Base-by-base conservation (phyloP, 2,329 filamentous ascomycete species). In the Penicillium janthinellum region DNA sequence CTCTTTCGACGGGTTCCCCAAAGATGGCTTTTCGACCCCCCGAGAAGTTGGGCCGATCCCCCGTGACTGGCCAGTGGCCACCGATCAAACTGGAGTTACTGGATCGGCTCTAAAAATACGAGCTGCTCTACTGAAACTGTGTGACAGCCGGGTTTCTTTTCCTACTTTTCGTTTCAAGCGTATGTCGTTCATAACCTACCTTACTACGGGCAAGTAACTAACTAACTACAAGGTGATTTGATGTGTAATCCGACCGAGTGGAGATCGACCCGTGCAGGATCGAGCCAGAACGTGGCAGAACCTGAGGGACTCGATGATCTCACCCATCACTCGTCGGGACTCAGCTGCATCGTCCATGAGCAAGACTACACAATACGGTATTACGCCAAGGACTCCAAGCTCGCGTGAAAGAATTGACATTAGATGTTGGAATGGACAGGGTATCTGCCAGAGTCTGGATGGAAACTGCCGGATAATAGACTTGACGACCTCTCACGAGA, bases 291-390 rank as follows among this genome's bases (percentile, higher is more conserved):
- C 52, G 39, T 48, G 38, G 39, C 22, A 22, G 25, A n/a, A 22
- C 22, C 22, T 22, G 2, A 55, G 44, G 22, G 14, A 61, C 42
- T 65, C 55, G 53, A 65, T 64, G 61, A 65, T 62, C 59, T 65
- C 64, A 65, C 55, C 55, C 20, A 64, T 57, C 47, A 48, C 34
- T 50, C 48, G 31, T 31, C 31, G 8, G 28, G 28, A 31, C 28
- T 31, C 28, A 41, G 17, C 20, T 35, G 25, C 1, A 1, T 4
- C 11, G n/a, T 34, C 1, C 20, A 34, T n/a, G n/a, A 28, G 22
- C 22, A 28, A 28, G 20, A n/a, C 37, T 35, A 20, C 42, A 17
- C 20, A 8, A 5, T 1, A 31, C 31, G 7, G 8, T 35, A 12
- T 34, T 45, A 25, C 15, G 17, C 5, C 28, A 7, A 56, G n/a